Percentiles rank a stretch among this genome's conserved stretches.
Evolutionary conservation across 2,329 filamentous ascomycete species (phyloP).

Genomic region (Colletotrichum musae): DNA sequence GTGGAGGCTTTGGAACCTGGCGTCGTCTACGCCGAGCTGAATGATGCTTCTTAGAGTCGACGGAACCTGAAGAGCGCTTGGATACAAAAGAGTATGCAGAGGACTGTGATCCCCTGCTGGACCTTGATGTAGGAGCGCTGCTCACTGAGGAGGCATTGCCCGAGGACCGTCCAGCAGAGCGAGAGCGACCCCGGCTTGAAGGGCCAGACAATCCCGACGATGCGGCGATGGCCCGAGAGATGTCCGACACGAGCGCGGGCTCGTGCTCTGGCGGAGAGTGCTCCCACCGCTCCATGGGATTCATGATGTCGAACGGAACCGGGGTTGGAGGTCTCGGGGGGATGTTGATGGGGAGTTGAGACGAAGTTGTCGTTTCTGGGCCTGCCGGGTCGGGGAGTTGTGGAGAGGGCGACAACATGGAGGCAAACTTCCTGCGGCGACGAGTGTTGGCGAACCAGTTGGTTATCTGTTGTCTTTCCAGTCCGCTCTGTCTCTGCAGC

Average conservation of each 20-base stretch:
- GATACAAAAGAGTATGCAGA: conserved; percentile 52
- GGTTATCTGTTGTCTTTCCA: conserved; percentile 74
- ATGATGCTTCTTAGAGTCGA: not conserved
- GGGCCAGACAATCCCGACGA: conserved; percentile 20
- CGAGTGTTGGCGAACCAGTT: conserved; percentile 81
- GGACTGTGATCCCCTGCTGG: conserved; percentile 30
- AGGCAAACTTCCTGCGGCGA: conserved; percentile 71
- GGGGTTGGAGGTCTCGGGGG: conserved; percentile 60
- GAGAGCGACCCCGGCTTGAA: conserved; percentile 30
- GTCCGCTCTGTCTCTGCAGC: conserved; percentile 70
- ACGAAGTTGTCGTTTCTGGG: not conserved
- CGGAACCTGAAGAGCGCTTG: conserved; percentile 38
- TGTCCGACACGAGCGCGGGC: conserved; percentile 42
- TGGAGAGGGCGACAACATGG: conserved; percentile 65
- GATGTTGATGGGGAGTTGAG: conserved; percentile 66
- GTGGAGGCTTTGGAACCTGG: conserved; percentile 2
- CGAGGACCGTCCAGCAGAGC: conserved; percentile 46
- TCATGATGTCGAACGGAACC: conserved; percentile 46
- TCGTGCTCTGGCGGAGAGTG: conserved; percentile 46
- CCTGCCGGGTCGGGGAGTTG: conserved; percentile 54
- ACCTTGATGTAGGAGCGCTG: conserved; percentile 34
- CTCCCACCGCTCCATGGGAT: conserved; percentile 42
- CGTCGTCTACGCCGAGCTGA: conserved; percentile 22
- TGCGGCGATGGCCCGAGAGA: conserved; percentile 43
- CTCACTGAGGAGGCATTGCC: conserved; percentile 32